Percentiles rank a stretch among this genome's conserved stretches.
Conservation (phyloP, 2,329 filamentous ascomycete species). For the Aspergillus ustus region DNA sequence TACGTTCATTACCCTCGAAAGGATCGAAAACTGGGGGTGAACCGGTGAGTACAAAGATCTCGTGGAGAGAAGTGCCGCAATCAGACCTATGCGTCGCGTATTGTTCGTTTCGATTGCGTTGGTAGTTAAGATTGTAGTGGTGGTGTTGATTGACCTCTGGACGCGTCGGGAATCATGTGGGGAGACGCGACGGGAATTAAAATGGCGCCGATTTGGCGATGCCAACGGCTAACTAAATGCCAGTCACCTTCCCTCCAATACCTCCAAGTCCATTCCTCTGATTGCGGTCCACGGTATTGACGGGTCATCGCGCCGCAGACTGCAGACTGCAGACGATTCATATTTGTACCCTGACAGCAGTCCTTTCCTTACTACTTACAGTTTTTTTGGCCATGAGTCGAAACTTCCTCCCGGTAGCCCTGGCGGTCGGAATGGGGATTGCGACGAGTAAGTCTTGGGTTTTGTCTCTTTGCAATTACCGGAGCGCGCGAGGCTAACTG, state of each 20-base stretch:
- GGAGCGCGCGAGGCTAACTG: slow-evolving; percentile 4
- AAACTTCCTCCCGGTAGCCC: slow-evolving; percentile 41
- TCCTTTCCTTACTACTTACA: background rate
- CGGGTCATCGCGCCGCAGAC: too few relatives aligned
- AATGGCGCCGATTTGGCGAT: slow-evolving; percentile 31
- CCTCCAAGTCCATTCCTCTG: background rate
- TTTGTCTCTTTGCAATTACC: background rate
- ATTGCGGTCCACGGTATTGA: too few relatives aligned
- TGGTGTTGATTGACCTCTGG: slow-evolving; percentile 8
- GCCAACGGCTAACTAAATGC: background rate
- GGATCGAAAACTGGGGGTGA: background rate
- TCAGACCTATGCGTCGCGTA: background rate
- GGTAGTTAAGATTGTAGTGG: background rate
- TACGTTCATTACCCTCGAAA: slow-evolving; percentile 27
- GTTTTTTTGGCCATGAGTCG: slow-evolving; percentile 37
- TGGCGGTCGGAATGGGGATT: slow-evolving; percentile 47
- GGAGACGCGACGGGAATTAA: slow-evolving; percentile 30
- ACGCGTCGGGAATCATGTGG: slow-evolving; percentile 34
- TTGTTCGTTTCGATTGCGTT: background rate
- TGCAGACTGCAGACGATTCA: background rate
- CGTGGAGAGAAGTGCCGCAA: background rate
- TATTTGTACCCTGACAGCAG: background rate
- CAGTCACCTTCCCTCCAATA: too few relatives aligned
- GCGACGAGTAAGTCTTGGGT: slow-evolving; percentile 40
- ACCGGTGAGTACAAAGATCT: background rate